Evolutionary conservation across 805 yeast genomes (phyloP).

Genomic region (Maudiozyma saulgeensis): DNA sequence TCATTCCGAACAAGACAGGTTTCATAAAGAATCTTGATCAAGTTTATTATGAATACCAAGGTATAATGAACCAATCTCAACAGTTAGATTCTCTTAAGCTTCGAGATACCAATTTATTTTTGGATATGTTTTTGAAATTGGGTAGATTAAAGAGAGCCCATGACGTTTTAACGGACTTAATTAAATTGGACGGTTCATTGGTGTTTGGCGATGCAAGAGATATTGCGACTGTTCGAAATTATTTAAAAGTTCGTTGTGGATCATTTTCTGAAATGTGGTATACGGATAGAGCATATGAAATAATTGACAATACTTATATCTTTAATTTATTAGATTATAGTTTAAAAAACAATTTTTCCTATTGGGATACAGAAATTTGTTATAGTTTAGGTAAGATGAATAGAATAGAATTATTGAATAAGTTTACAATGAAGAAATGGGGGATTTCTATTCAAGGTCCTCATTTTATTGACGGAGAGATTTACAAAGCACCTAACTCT

Average conservation of each 20-base stretch:
- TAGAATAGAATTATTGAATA: slow-evolving; percentile 8
- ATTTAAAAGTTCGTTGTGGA: slow-evolving; percentile 23
- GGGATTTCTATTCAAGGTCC: slow-evolving; percentile 1
- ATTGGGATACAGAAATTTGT: slow-evolving; percentile 16
- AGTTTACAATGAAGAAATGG: slow-evolving; percentile 16
- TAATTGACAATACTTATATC: slow-evolving; percentile 8
- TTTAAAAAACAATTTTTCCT: slow-evolving; percentile 5
- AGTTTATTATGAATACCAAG: background rate
- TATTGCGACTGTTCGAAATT: slow-evolving; percentile 12
- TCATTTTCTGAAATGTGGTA: slow-evolving; percentile 17
- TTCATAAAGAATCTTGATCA: background rate
- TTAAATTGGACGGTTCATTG: slow-evolving; percentile 5
- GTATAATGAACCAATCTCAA: background rate
- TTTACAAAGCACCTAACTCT: slow-evolving; percentile 10
- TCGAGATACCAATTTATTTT: slow-evolving; percentile 5
- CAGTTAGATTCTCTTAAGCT: background rate
- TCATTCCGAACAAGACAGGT: background rate
- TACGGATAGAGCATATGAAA: slow-evolving; percentile 3
- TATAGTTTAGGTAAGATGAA: slow-evolving; percentile 16
- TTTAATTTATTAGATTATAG: slow-evolving; percentile 9
- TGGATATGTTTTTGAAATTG: slow-evolving; percentile 1
- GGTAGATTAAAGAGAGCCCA: slow-evolving; percentile 20
- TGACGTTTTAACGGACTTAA: slow-evolving; percentile 10
- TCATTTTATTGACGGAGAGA: background rate
- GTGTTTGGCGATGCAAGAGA: slow-evolving; percentile 7